These are phyloP conservation scores for Hypoxylon sp. DNA, from an alignment of 2,329 filamentous ascomycete genomes.

Conservation along the genomic window DNA sequence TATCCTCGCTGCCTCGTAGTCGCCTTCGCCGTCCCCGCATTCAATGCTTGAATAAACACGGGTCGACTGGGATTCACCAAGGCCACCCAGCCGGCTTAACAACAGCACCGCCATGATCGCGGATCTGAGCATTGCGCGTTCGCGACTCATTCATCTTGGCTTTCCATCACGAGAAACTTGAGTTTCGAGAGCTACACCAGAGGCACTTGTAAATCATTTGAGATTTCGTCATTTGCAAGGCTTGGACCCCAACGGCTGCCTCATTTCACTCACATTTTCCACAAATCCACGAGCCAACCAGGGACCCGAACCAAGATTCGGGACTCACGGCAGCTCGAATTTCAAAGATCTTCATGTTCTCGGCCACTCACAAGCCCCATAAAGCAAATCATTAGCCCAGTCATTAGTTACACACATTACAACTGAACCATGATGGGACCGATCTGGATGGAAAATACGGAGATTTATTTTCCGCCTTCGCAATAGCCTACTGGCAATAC, in stretches of 20 bases:
- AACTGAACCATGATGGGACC: conserved; percentile 12
- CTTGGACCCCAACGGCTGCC: conserved; percentile 37
- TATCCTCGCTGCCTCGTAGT: conserved; percentile 36
- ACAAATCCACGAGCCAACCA: conserved; percentile 6
- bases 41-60: background rate
- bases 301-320: conserved; percentile 27
- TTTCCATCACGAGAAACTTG: conserved; percentile 8
- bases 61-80: conserved; percentile 1
- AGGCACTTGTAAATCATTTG: background rate
- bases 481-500: conserved; percentile 21
- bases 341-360: conserved; percentile 16
- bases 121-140: conserved; percentile 34
- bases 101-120: conserved; percentile 36
- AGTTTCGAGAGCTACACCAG: background rate
- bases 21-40: conserved; percentile 1
- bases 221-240: conserved; percentile 34
- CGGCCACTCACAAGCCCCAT: conserved; percentile 23
- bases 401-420: conserved; percentile 15
- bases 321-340: conserved; percentile 47
- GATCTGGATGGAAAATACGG: conserved; percentile 34
- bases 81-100: background rate
- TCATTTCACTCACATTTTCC: conserved; percentile 2
- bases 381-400: conserved; percentile 31
- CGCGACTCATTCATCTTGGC: background rate
- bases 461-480: conserved; percentile 24